A percentile compares a stretch with the other conserved stretches of the same genome.
Conservation (phyloP, 805 yeast species). For the Candida peoriensis region DNA sequence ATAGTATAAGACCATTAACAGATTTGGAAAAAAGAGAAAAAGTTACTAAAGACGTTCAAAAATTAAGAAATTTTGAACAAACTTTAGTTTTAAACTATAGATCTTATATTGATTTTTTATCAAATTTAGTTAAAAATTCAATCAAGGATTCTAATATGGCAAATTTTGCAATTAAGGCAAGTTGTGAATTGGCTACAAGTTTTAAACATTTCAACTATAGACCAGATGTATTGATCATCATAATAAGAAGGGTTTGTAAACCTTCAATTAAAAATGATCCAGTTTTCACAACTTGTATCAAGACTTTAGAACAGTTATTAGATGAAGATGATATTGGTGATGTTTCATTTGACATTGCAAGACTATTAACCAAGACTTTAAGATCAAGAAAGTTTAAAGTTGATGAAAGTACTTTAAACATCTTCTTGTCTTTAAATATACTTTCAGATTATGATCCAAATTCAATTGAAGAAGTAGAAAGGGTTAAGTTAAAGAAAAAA, state of each 20-base stretch:
- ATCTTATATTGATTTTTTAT: constrained; percentile 54
- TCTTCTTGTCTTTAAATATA: constrained; percentile 62
- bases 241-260: constrained; percentile 64
- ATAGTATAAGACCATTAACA: constrained; percentile 75
- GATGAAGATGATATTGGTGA: constrained; percentile 80
- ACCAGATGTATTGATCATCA: constrained; percentile 61
- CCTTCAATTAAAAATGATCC: constrained; percentile 42
- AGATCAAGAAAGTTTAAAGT: constrained; percentile 71
- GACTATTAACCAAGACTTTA: constrained; percentile 63
- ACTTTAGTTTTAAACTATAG: constrained; percentile 64
- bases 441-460: constrained; percentile 71
- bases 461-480: constrained; percentile 39
- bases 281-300: constrained; percentile 53
- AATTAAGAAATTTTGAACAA: constrained; percentile 77
- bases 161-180: constrained; percentile 62
- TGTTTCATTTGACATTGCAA: constrained; percentile 67
- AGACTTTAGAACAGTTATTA: constrained; percentile 64
- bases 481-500: constrained; percentile 64
- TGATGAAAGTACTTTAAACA: constrained; percentile 75
- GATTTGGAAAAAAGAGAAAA: constrained; percentile 79
- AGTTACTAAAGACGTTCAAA: constrained; percentile 78
- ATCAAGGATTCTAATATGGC: constrained; percentile 38
- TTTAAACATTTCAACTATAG: constrained; percentile 79
- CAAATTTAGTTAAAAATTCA: constrained; percentile 35
- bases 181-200: constrained; percentile 67